phyloP scores from a whole-genome alignment of 164 flowering plant genomes.

The Brasenia schreberi region DNA sequence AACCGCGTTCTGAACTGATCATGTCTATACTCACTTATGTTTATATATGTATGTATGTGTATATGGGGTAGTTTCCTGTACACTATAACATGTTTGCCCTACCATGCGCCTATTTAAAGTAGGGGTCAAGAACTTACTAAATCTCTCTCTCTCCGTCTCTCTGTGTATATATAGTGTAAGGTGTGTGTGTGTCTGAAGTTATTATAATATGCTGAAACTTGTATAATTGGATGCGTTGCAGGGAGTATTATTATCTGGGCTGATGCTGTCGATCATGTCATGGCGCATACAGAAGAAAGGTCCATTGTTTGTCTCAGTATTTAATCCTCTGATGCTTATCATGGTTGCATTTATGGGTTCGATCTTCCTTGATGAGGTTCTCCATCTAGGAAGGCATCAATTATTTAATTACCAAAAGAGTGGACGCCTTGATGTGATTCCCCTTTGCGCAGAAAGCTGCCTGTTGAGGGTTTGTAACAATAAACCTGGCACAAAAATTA shows the following conservation, averaged over 20 bases:
- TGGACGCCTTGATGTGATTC: neutral
- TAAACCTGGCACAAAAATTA: neutral
- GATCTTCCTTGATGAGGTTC: constrained; percentile 28
- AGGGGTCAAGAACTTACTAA: no score
- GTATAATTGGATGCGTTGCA: constrained; percentile 5
- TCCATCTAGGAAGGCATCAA: constrained; percentile 35
- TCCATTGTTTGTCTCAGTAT: constrained; percentile 43
- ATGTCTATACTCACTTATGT: no score
- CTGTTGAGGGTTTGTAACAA: neutral
- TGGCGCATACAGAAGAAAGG: constrained; percentile 39
- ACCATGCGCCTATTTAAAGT: no score
- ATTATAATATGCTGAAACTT: no score
- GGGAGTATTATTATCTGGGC: constrained; percentile 36
- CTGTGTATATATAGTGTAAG: no score
- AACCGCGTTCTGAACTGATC: no score
- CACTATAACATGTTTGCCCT: no score
- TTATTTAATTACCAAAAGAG: neutral
- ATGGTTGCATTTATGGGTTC: constrained; percentile 34
- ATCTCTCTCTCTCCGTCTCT: no score
- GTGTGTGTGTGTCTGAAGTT: no score
- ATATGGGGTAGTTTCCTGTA: no score
- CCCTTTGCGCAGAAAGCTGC: neutral
- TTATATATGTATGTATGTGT: no score
- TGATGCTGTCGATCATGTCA: constrained; percentile 23
- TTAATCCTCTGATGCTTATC: constrained; percentile 45